Base-by-base conservation (phyloP, 257 asterid genomes). In the Ligustrum vulgare region DNA sequence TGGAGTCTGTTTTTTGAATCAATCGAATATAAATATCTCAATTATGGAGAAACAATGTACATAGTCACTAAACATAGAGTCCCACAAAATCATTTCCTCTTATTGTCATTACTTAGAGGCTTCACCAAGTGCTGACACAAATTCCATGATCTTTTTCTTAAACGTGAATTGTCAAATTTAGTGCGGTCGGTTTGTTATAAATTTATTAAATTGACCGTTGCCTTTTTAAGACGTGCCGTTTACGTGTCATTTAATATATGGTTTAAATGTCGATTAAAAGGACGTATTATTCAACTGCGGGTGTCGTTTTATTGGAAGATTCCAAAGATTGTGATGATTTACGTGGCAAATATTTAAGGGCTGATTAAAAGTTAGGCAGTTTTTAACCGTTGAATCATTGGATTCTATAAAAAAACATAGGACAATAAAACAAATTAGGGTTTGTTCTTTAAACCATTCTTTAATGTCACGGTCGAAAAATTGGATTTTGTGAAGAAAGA, bases 301-400 rank as follows among this genome's bases (percentile, higher is more conserved):
- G 22, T 67, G 5, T 31, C 72, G 58, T 72, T 69, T 72, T 39
- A 73, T 47, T 64, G 78, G 72, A 72, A 77, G 81, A 87, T 69
- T 80, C 82, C 49, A 11, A 41, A 34, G 31, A 16, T 5, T 5
- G 6, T 22, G 25, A 60, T 60, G 25, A 34, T 60, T 23, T 33
- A 67, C 86, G 88, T 84, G 88, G 80, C 85, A 13, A n/a, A n/a
- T 70, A 23, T 6, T 71, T 3, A 79, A 43, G 51, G 78, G 82
- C 72, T 67, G 66, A 25, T 65, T 43, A 8, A 20, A 31, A 66
- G 9, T 63, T 35, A 43, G 73, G 73, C 82, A 71, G 78, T 78
- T 85, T 80, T 72, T 65, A 25, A 66, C 82, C 84, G 88, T 84
- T 82, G 73, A 78, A 71, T 58, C 67, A 80, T 70, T 68, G 4